A percentile compares a stretch with the other conserved stretches of the same genome.
These are phyloP conservation scores for Amylocystis lapponica DNA, from an alignment of 768 basidiomycete species.

Conservation along the genomic window DNA sequence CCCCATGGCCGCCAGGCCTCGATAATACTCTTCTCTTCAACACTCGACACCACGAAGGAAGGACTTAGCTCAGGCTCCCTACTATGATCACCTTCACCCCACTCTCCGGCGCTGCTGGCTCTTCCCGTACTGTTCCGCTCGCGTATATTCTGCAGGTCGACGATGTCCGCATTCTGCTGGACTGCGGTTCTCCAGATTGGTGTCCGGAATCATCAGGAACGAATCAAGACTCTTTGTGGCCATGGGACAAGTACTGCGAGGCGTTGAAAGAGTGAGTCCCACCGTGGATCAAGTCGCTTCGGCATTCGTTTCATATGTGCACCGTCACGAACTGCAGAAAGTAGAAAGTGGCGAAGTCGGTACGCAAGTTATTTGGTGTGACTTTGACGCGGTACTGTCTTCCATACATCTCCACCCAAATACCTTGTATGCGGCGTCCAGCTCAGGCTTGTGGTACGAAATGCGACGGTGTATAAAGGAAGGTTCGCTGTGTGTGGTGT, in stretches of 20 bases:
- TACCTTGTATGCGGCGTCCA: too few relatives aligned
- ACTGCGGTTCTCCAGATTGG: conserved; percentile 92
- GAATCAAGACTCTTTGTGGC: conserved; percentile 26
- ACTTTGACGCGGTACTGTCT: too few relatives aligned
- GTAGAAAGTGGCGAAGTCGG: too few relatives aligned
- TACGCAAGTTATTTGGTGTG: too few relatives aligned
- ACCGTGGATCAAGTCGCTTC: background rate
- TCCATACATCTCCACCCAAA: too few relatives aligned
- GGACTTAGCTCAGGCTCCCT: too few relatives aligned
- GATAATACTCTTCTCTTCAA: too few relatives aligned
- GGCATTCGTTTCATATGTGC: background rate
- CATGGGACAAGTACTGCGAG: conserved; percentile 63
- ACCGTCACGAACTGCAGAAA: background rate
- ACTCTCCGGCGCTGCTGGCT: conserved; percentile 77
- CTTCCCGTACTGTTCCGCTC: conserved; percentile 56
- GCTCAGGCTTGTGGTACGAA: too few relatives aligned
- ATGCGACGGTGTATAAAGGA: too few relatives aligned
- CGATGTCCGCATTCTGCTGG: conserved; percentile 88
- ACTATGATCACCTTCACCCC: conserved; percentile 95
- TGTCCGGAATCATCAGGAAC: conserved; percentile 43
- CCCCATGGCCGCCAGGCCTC: too few relatives aligned
- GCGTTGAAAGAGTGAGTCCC: conserved; percentile 58
- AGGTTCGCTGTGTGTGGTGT: too few relatives aligned
- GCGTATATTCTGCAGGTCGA: conserved; percentile 91
- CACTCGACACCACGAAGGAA: too few relatives aligned